These are phyloP conservation scores for Metschnikowia borealis DNA, from an alignment of 805 yeast genomes.

Conservation along the genomic window DNA sequence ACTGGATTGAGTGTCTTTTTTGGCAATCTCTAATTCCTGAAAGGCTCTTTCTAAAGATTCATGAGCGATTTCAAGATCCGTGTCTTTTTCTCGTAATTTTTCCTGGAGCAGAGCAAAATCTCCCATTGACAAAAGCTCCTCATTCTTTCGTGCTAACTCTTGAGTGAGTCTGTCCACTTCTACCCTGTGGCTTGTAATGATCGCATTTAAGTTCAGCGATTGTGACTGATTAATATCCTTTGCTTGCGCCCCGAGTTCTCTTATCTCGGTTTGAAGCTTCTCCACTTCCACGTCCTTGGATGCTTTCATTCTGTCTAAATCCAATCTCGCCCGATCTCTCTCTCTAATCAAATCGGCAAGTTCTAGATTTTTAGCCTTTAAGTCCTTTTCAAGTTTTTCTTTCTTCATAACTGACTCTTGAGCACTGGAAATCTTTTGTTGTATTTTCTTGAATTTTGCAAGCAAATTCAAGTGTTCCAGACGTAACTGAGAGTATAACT, in stretches of 20 bases:
- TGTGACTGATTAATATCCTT: conserved; percentile 59
- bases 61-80: conserved; percentile 73
- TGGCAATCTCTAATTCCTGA: conserved; percentile 51
- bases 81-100: conserved; percentile 60
- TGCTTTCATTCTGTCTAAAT: conserved; percentile 66
- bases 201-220: conserved; percentile 56
- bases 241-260: conserved; percentile 55
- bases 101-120: conserved; percentile 34
- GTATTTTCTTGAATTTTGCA: conserved; percentile 72
- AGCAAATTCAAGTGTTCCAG: conserved; percentile 84
- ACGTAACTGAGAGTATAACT: conserved; percentile 83
- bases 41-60: conserved; percentile 75
- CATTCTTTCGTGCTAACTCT: conserved; percentile 28
- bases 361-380: conserved; percentile 81
- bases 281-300: conserved; percentile 63
- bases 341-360: conserved; percentile 85
- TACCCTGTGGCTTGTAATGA: conserved; percentile 57
- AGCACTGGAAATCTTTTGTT: conserved; percentile 82
- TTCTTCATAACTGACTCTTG: conserved; percentile 85
- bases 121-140: conserved; percentile 20
- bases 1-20: conserved; percentile 45
- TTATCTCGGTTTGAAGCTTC: conserved; percentile 56
- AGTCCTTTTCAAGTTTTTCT: conserved; percentile 75
- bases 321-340: conserved; percentile 83
- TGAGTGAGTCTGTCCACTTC: conserved; percentile 53